Evolutionary conservation across 495 filamentous ascomycete genomes (phyloP).

Genomic region (Tuber magnatum): DNA sequence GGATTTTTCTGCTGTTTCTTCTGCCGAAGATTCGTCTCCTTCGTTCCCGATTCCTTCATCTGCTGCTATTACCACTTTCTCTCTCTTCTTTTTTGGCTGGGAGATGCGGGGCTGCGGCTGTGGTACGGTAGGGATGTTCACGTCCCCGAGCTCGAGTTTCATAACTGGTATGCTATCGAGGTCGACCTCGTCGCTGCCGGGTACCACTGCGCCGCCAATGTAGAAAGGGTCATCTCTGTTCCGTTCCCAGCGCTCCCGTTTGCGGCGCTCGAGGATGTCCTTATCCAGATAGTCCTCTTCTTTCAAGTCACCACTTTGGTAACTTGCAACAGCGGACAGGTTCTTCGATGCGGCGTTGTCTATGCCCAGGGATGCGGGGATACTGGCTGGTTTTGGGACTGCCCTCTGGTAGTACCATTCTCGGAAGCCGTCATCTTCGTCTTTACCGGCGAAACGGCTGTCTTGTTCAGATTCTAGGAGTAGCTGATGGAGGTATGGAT

Average conservation of each 20-base stretch:
- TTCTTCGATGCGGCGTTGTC: slow-evolving; percentile 49
- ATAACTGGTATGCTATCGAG: slow-evolving; percentile 93
- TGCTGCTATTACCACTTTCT: slow-evolving; percentile 16
- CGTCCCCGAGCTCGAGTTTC: slow-evolving; percentile 65
- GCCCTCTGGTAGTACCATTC: slow-evolving; percentile 62
- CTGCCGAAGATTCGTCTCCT: slow-evolving; percentile 22
- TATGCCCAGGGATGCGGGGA: slow-evolving; percentile 45
- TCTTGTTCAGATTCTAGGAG: slow-evolving; percentile 55
- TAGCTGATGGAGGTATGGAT: slow-evolving; percentile 59
- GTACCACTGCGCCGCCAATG: slow-evolving; percentile 56
- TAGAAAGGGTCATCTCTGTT: slow-evolving; percentile 95
- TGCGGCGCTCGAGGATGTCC: slow-evolving; percentile 57
- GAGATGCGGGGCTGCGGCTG: slow-evolving; percentile 14
- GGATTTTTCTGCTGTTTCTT: slow-evolving; percentile 25
- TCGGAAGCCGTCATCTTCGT: slow-evolving; percentile 58
- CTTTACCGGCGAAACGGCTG: slow-evolving; percentile 41
- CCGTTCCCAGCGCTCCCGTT: slow-evolving; percentile 62
- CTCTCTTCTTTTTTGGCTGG: slow-evolving; percentile 11
- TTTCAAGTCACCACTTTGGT: slow-evolving; percentile 56
- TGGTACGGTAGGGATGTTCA: slow-evolving; percentile 30
- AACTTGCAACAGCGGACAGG: slow-evolving; percentile 38
- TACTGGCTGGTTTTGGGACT: slow-evolving; percentile 28
- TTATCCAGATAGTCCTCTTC: slow-evolving; percentile 57
- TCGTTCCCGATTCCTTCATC: slow-evolving; percentile 35
- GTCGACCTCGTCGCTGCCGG: slow-evolving; percentile 62